Percentiles rank a stretch among this genome's conserved stretches.
These are phyloP conservation scores for Sporothrix brasiliensis DNA, from an alignment of 2,329 filamentous ascomycete genomes.

Conservation along the genomic window DNA sequence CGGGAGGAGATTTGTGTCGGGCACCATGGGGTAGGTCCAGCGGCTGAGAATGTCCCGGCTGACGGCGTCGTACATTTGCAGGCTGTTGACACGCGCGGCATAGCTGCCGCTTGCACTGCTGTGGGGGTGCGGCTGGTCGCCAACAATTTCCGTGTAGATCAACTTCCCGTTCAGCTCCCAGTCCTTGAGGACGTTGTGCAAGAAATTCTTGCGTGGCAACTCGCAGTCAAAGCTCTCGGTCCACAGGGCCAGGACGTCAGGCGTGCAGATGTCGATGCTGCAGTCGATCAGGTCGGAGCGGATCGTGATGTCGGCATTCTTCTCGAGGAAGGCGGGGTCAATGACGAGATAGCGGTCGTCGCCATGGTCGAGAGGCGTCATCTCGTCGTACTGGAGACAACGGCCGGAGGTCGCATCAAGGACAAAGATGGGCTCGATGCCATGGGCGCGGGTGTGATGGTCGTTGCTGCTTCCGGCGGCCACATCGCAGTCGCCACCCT, in stretches of 20 bases:
- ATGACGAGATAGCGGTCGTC: constrained; percentile 68
- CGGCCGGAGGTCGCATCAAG: constrained; percentile 78
- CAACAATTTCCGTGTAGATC: constrained; percentile 86
- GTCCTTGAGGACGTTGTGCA: constrained; percentile 89
- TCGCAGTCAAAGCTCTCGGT: constrained; percentile 93
- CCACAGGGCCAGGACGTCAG: constrained; percentile 92
- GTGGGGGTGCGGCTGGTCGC: constrained; percentile 51
- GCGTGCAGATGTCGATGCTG: constrained; percentile 95
- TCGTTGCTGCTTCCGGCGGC: constrained; percentile 60
- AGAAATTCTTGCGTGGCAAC: constrained; percentile 71
- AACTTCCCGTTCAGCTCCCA: constrained; percentile 96
- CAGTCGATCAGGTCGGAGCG: constrained; percentile 89
- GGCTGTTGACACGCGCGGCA: constrained; percentile 79
- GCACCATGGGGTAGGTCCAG: constrained; percentile 87
- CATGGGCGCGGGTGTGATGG: constrained; percentile 77
- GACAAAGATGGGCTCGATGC: constrained; percentile 79
- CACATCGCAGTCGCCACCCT: constrained; percentile 70
- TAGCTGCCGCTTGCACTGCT: constrained; percentile 56
- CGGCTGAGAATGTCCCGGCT: constrained; percentile 82
- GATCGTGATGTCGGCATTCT: constrained; percentile 69
- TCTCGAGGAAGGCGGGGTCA: constrained; percentile 75
- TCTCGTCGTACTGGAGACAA: constrained; percentile 93
- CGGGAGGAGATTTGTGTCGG: constrained; percentile 81
- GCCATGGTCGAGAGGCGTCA: constrained; percentile 62
- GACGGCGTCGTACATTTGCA: constrained; percentile 87